Conservation (phyloP, 2,329 filamentous ascomycete genomes). For the Aspergillus sp. region DNA sequence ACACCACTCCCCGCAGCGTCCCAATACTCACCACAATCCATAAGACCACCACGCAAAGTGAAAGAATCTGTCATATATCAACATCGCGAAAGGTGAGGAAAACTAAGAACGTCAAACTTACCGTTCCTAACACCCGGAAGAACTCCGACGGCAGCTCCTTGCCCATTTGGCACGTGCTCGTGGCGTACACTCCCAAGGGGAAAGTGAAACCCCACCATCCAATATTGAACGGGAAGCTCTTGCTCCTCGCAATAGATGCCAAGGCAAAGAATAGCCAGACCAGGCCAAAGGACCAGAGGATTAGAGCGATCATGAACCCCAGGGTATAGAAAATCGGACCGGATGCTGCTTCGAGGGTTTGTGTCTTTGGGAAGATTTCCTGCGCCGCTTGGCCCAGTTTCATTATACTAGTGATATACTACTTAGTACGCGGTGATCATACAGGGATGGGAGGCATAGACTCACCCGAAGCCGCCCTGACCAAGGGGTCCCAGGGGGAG, state of each 20-base stretch:
- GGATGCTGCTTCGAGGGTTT: conserved; percentile 32
- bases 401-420: conserved; percentile 40
- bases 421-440: background rate
- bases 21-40: conserved; percentile 58
- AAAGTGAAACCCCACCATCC: conserved; percentile 66
- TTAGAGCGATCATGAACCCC: conserved; percentile 40
- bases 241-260: conserved; percentile 36
- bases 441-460: background rate
- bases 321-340: conserved; percentile 38
- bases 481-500: conserved; percentile 68
- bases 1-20: conserved; percentile 52
- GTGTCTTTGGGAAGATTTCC: conserved; percentile 35
- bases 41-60: conserved; percentile 53
- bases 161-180: conserved; percentile 47
- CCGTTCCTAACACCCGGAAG: conserved; percentile 59
- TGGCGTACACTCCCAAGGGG: conserved; percentile 59
- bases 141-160: conserved; percentile 57
- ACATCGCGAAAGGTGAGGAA: background rate
- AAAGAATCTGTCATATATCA: conserved; percentile 45
- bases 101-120: conserved; percentile 21
- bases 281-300: conserved; percentile 44
- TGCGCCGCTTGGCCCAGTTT: conserved; percentile 53
- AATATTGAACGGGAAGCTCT: conserved; percentile 61
- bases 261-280: conserved; percentile 46
- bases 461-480: conserved; percentile 62